Evolutionary conservation across 495 filamentous ascomycete genomes (phyloP).

Genomic region (Trichoderma orchidacearum): DNA sequence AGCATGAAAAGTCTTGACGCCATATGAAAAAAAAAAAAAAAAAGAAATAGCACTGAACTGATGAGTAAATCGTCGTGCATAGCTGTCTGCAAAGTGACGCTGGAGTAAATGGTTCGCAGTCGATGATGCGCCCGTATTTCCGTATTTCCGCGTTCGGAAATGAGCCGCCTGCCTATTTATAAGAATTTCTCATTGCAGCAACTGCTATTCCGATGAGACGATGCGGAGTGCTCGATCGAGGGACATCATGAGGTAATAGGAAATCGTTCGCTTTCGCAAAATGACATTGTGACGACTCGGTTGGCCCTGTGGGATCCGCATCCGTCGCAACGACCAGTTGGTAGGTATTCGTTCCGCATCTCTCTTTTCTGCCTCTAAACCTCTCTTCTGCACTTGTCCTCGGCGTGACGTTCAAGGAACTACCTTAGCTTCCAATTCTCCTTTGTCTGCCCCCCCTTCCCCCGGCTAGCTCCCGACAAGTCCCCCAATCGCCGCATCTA

Average conservation of each 20-base stretch:
- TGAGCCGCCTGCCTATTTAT: background rate
- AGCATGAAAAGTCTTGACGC: too few relatives aligned
- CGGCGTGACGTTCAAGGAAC: background rate
- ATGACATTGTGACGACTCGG: background rate
- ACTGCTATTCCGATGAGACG: too few relatives aligned
- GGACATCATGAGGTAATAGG: too few relatives aligned
- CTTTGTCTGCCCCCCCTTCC: background rate
- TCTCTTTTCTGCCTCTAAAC: too few relatives aligned
- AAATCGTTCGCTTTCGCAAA: background rate
- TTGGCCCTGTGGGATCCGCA: background rate
- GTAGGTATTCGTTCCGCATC: background rate
- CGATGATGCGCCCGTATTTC: background rate
- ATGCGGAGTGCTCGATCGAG: too few relatives aligned
- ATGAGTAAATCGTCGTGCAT: too few relatives aligned
- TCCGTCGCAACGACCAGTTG: background rate
- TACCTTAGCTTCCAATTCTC: background rate
- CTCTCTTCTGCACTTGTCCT: too few relatives aligned
- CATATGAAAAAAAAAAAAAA: too few relatives aligned
- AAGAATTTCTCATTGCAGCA: background rate
- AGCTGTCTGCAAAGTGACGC: too few relatives aligned
- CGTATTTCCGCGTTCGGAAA: background rate
- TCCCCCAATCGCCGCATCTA: background rate
- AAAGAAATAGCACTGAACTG: too few relatives aligned
- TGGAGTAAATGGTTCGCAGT: too few relatives aligned
- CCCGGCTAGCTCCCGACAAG: background rate